A percentile compares a stretch with the other conserved stretches of the same genome.
Conservation (phyloP, 306 rosid genomes). For the Vigna angularis region DNA sequence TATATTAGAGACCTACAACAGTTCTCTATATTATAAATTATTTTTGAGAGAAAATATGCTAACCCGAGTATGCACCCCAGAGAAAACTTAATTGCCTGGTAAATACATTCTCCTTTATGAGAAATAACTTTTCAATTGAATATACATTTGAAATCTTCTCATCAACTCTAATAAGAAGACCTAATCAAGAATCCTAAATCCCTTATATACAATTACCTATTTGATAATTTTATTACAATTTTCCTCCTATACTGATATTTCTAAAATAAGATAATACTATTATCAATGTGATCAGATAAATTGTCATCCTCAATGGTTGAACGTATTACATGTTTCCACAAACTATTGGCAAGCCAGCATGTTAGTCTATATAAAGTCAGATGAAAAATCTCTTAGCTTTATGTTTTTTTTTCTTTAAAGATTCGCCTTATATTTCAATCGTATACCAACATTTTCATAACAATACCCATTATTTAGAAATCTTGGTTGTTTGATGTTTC, state of each 20-base stretch:
- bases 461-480: not conserved
- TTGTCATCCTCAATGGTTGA: not conserved
- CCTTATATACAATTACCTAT: not conserved
- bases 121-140: not conserved
- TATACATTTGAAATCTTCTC: not conserved
- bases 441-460: conserved; percentile 2
- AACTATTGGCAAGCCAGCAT: conserved; percentile 5
- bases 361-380: not conserved
- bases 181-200: conserved; percentile 13
- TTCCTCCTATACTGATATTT: not conserved
- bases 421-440: conserved; percentile 8
- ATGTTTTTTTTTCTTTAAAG: not conserved
- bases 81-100: not conserved
- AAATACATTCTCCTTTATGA: not conserved
- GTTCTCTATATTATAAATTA: not conserved
- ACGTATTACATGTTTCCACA: not conserved
- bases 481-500: conserved; percentile 1
- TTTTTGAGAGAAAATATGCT: not conserved
- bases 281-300: not conserved
- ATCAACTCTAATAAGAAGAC: not conserved
- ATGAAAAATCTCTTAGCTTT: not conserved
- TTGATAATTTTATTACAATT: not conserved
- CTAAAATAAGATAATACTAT: not conserved
- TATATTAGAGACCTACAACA: not conserved
- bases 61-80: not conserved